Percentiles rank a stretch among this genome's conserved stretches.
These are phyloP conservation scores for Lasiodiplodia hormozganensis DNA, from an alignment of 2,329 filamentous ascomycete genomes.

Conservation along the genomic window DNA sequence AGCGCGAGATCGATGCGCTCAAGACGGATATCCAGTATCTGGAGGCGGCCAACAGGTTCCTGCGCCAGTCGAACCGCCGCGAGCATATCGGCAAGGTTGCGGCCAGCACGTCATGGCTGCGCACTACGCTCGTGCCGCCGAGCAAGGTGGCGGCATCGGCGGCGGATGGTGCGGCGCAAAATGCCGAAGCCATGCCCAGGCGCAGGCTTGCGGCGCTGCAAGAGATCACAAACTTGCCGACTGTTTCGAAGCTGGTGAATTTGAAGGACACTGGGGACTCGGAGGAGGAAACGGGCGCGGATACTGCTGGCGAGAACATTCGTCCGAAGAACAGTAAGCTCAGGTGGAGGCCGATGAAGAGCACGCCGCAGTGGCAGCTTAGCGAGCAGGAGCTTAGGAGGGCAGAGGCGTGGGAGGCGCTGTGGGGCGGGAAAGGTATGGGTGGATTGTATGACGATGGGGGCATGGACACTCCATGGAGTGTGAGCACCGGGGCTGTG, in stretches of 20 bases:
- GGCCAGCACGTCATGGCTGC: constrained; percentile 22
- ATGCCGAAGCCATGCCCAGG: constrained; percentile 9
- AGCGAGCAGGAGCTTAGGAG: constrained; percentile 26
- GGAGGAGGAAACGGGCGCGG: neutral
- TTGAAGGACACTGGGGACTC: constrained; percentile 6
- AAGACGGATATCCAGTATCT: constrained; percentile 25
- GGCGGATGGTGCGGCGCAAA: neutral
- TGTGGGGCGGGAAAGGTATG: constrained; percentile 9
- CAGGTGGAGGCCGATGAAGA: constrained; percentile 29
- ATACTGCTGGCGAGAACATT: neutral
- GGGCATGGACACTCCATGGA: constrained; percentile 18
- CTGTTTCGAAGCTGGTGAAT: constrained; percentile 13
- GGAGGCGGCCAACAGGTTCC: constrained; percentile 26
- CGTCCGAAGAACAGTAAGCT: constrained; percentile 12
- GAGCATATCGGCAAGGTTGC: constrained; percentile 16
- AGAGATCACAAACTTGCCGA: constrained; percentile 22
- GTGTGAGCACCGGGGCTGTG: constrained; percentile 20
- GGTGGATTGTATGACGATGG: constrained; percentile 10
- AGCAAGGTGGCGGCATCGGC: constrained; percentile 3
- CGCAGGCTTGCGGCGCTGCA: constrained; percentile 19
- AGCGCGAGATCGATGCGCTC: constrained; percentile 30
- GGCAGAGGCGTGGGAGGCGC: constrained; percentile 27
- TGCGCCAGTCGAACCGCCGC: constrained; percentile 24
- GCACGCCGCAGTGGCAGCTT: constrained; percentile 30
- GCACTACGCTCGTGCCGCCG: constrained; percentile 5